Percentiles rank a stretch among this genome's conserved stretches.
phyloP scores from a whole-genome alignment of 345 rosid genomes.

The Cardamine chenopodiifolia region DNA sequence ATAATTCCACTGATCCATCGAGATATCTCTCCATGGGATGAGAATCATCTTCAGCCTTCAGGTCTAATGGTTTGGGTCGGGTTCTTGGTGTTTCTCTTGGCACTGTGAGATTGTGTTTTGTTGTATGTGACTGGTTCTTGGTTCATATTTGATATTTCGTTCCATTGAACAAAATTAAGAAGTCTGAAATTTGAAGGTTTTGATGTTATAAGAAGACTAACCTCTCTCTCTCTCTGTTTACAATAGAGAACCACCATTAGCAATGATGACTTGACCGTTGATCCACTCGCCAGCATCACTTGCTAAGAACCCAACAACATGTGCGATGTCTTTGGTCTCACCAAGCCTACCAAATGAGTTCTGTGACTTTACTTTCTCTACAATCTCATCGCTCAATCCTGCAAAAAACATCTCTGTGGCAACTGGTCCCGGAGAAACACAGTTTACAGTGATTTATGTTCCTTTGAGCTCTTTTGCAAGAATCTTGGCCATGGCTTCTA shows the following conservation, averaged over 20 bases:
- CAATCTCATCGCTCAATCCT: slow-evolving; percentile 40
- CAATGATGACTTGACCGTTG: slow-evolving; percentile 48
- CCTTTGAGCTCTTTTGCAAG: slow-evolving; percentile 54
- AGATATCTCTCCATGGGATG: no score
- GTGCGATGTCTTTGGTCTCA: slow-evolving; percentile 44
- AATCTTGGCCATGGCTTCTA: slow-evolving; percentile 47
- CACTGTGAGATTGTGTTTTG: no score
- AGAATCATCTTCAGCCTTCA: no score
- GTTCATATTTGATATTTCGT: no score
- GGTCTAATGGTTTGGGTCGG: no score
- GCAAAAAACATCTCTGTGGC: slow-evolving; percentile 48
- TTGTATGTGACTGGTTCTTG: no score
- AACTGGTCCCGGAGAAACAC: slow-evolving; percentile 49
- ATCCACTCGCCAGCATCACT: slow-evolving; percentile 51
- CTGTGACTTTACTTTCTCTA: slow-evolving; percentile 24
- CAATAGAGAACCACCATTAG: slow-evolving; percentile 44
- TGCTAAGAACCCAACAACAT: slow-evolving; percentile 51
- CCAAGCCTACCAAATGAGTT: slow-evolving; percentile 41
- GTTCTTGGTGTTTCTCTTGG: no score
- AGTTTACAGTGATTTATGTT: slow-evolving; percentile 46
- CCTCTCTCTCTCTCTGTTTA: background rate
- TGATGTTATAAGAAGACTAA: no score
- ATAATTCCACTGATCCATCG: no score
- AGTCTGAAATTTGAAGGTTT: no score
- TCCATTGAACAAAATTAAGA: no score